Evolutionary conservation across 2,329 filamentous ascomycete genomes (phyloP), one percentile per base, ranked within the genome.

Genomic region (Cordyceps pruinosa): DNA sequence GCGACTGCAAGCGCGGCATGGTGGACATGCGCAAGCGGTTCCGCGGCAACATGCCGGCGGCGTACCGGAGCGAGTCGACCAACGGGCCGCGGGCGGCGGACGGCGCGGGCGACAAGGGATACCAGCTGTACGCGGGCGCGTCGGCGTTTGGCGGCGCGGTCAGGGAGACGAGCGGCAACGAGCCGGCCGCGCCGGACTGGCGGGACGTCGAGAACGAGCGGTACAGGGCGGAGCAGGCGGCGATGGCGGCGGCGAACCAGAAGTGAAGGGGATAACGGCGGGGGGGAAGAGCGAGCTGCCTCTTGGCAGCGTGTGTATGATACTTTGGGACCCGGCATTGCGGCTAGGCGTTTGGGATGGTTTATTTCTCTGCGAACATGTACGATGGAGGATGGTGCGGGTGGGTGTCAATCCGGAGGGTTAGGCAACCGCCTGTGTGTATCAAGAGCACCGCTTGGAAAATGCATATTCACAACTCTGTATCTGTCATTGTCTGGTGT

Each of bases 21-120:
- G 88, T 97, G 65, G 94, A 99, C 72, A 99, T 99, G 94, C 89
- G 94, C 71, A 97, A 97, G 77, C 88, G 94, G 34, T 97, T 99
- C 75, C 84, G 94, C 57, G 94, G 94, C 58, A 97, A 97, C 76
- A 84, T 90, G 71, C 91, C 94, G 55, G 86, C 96, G 62, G 79
- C 84, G 25, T 83, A 87, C 63, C 78, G 76, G 67, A 74, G 78
- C 59, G 75, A 85, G 65, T 79, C 85, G 68, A 79, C 86, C 63
- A 53, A 52, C 32, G 56, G 49, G 8, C 47, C 48, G n/a, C 44
- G 35, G 25, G 37, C 55, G 17, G 41, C 30, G 21, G 45, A 47
- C 53, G 72, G 82, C 57, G 85, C 89, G 63, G 75, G 76, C 12
- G 78, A 77, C 61, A 74, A 77, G 56, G 80, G 82, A 4, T 83